Base-by-base conservation (phyloP, 306 rosid species). In the Trifolium repens region DNA sequence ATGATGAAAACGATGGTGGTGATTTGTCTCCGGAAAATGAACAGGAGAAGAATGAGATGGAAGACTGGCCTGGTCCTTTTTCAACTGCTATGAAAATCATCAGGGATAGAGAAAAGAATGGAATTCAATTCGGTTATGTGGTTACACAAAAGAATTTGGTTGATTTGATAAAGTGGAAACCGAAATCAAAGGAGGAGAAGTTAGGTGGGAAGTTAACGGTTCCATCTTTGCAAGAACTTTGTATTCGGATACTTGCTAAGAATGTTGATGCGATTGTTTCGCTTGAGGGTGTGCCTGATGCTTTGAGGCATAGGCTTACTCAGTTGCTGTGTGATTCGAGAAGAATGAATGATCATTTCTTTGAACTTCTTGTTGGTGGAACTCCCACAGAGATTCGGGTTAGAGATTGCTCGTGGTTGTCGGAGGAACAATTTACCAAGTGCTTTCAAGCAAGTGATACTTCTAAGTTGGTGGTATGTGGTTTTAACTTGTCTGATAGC, bases 21-120 rank as follows among this genome's bases (percentile, higher is more conserved):
- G n/a, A n/a, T 9, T 5, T 73, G 0, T 27, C 71, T 43, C 22
- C 68, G 15, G 80, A 72, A 65, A 80, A 44, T 67, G 84, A 80
- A 69, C 75, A 82, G 64, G 78, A 52, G 46, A 85, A 67, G 27
- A 69, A 8, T 11, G 91, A 89, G 39, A 54, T 73, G 6, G 89
- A 90, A 82, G 97, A 90, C 49, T 96, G 98, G 98, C 96, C 99
- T 2, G 99, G 99, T 64, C 98, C 99, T 47, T 89, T 92, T 79
- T 79, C 92, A 15, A 92, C 98, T 9, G 97, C 97, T 8, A 83
- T 92, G 89, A 90, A 85, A 77, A 96, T 96, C 43, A 85, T 91
- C 47, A 84, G 54, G 69, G 93, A 88, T 60, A 69, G 98, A 55
- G 86, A 64, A 39, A 62, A 9, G 34, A 90, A 76, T 47, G 52